Conservation (phyloP, 2,329 filamentous ascomycete genomes). For the Lachnellula cervina region DNA sequence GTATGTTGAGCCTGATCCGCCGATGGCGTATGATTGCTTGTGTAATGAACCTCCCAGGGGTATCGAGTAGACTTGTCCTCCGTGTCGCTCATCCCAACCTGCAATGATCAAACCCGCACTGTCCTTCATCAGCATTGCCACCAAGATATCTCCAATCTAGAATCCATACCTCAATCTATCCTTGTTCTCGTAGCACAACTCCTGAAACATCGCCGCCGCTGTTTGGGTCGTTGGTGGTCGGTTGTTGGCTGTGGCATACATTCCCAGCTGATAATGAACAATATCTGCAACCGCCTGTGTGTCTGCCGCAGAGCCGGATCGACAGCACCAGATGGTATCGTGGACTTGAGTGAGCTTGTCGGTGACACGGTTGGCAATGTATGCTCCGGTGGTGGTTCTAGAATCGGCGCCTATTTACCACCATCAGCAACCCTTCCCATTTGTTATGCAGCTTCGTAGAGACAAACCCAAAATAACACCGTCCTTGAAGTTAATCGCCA, state of each 20-base stretch:
- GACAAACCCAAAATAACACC: slow-evolving; percentile 81
- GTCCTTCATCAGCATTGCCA: slow-evolving; percentile 19
- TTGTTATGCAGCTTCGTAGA: neutral
- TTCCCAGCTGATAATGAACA: slow-evolving; percentile 90
- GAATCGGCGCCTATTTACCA: slow-evolving; percentile 71
- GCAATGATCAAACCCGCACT: slow-evolving; percentile 97
- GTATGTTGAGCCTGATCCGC: slow-evolving; percentile 95
- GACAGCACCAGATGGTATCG: slow-evolving; percentile 99
- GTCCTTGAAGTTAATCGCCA: slow-evolving; percentile 99
- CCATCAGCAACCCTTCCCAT: slow-evolving; percentile 9
- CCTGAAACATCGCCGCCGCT: slow-evolving; percentile 92
- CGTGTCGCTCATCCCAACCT: slow-evolving; percentile 93
- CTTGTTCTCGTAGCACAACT: slow-evolving; percentile 98
- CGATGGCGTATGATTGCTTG: slow-evolving; percentile 94
- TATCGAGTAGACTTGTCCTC: slow-evolving; percentile 96
- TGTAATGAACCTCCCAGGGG: slow-evolving; percentile 93
- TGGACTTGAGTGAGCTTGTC: slow-evolving; percentile 98
- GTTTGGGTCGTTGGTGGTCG: slow-evolving; percentile 91
- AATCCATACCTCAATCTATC: slow-evolving; percentile 74
- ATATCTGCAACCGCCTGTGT: slow-evolving; percentile 98
- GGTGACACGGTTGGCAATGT: slow-evolving; percentile 98
- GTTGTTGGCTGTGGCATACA: slow-evolving; percentile 87
- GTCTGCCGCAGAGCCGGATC: slow-evolving; percentile 93
- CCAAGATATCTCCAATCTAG: neutral
- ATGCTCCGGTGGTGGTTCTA: slow-evolving; percentile 93